Evolutionary conservation across 2,329 filamentous ascomycete genomes (phyloP).

Genomic region (Trichoderma koningii): DNA sequence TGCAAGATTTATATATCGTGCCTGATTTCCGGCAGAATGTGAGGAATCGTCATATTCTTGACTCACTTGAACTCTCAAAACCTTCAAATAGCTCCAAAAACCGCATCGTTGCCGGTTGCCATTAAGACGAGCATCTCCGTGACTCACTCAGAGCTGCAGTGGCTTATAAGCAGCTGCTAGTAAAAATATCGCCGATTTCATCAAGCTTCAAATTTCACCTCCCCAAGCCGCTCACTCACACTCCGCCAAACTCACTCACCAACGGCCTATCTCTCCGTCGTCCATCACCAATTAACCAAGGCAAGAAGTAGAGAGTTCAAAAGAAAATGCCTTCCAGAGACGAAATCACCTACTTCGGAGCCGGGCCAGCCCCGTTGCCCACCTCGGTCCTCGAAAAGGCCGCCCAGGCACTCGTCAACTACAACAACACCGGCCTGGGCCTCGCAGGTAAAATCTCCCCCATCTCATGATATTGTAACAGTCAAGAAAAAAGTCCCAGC

Average conservation of each 20-base stretch:
- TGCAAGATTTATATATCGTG: not conserved
- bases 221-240: not conserved
- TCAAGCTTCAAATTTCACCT: not conserved
- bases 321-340: slow-evolving; percentile 66
- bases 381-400: slow-evolving; percentile 78
- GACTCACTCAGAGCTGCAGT: slow-evolving; percentile 4
- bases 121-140: not conserved
- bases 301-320: not conserved
- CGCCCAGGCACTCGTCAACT: slow-evolving; percentile 77
- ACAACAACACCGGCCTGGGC: slow-evolving; percentile 73
- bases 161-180: not conserved
- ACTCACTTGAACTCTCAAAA: not conserved
- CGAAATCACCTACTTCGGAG: slow-evolving; percentile 84
- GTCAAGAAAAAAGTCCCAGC: too few species aligned
- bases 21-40: not conserved
- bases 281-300: not conserved
- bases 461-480: too few species aligned
- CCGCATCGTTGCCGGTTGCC: not conserved
- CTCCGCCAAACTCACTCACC: not conserved
- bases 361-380: slow-evolving; percentile 84
- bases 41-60: not conserved
- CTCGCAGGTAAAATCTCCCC: not conserved
- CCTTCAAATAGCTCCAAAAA: not conserved
- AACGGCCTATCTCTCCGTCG: not conserved
- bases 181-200: not conserved